Evolutionary conservation across 805 yeast genomes (phyloP).

Genomic region (Isabelozyma pseudorhagii): DNA sequence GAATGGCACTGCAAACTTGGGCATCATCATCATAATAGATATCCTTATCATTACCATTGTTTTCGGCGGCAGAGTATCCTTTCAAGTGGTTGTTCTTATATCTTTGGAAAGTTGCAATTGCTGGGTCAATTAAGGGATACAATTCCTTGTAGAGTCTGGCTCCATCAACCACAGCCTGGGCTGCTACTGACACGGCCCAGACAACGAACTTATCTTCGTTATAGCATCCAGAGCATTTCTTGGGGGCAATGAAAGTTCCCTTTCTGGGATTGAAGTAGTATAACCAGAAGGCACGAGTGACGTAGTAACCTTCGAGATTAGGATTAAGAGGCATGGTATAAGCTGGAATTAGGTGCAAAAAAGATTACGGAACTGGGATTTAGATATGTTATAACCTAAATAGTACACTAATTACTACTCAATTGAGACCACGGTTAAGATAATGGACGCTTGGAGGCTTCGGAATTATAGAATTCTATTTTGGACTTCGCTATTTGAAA

Average conservation of each 20-base stretch:
- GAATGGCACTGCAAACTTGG: conserved; percentile 62
- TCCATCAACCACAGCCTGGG: conserved; percentile 67
- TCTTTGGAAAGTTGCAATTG: conserved; percentile 45
- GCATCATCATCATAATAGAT: conserved; percentile 76
- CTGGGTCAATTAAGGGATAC: conserved; percentile 51
- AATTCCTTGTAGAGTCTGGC: conserved; percentile 51
- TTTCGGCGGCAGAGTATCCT: conserved; percentile 66
- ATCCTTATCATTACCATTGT: conserved; percentile 56
- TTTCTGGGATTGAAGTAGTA: conserved; percentile 36
- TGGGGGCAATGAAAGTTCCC: conserved; percentile 38
- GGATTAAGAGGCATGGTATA: conserved; percentile 28
- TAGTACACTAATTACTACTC: no score
- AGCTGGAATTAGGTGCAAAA: not conserved
- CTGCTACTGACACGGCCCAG: conserved; percentile 68
- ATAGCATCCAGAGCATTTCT: conserved; percentile 41
- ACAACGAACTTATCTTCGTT: conserved; percentile 54
- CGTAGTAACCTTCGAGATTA: conserved; percentile 37
- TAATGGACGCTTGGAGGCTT: no score
- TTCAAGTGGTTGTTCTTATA: conserved; percentile 49
- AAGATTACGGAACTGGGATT: not conserved
- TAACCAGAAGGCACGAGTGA: conserved; percentile 42
- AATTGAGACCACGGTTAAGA: no score
- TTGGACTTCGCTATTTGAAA: no score
- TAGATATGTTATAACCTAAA: no score
- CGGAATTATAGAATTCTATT: no score